Evolutionary conservation across 192 early-diverging fungal species (phyloP).

Genomic region (Umbelopsis vinacea): DNA sequence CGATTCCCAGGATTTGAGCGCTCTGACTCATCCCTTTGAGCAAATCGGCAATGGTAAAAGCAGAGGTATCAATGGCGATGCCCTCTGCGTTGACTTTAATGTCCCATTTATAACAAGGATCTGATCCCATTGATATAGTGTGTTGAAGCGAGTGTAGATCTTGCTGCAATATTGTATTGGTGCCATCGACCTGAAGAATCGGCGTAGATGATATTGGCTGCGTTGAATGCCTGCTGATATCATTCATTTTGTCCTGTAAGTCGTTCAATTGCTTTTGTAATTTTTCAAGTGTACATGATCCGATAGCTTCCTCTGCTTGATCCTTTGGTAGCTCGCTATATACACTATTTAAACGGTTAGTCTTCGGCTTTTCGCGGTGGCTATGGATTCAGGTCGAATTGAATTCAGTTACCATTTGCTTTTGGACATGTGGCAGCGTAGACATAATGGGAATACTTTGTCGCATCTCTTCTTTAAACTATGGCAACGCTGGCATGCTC

Average conservation of each 20-base stretch:
- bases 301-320: not conserved
- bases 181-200: not conserved
- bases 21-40: conserved; percentile 9
- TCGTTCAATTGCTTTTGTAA: conserved; percentile 7
- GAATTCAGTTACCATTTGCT: conserved; percentile 1
- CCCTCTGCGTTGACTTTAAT: not conserved
- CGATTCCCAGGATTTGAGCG: conserved; percentile 8
- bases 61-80: conserved; percentile 1
- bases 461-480: conserved; percentile 9
- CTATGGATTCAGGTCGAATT: not conserved
- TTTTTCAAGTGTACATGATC: not conserved
- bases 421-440: conserved; percentile 20
- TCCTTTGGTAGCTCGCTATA: not conserved
- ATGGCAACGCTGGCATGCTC: conserved; percentile 10
- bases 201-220: not conserved
- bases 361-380: not conserved
- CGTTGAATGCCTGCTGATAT: not conserved
- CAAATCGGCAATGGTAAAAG: conserved; percentile 5
- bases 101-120: conserved; percentile 2
- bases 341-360: not conserved
- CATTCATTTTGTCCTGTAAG: not conserved
- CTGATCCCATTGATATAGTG: not conserved
- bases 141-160: not conserved
- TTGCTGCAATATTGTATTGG: not conserved
- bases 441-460: conserved; percentile 6